phyloP scores from a whole-genome alignment of 805 yeast genomes.

The Monosporozyma siamensis region DNA sequence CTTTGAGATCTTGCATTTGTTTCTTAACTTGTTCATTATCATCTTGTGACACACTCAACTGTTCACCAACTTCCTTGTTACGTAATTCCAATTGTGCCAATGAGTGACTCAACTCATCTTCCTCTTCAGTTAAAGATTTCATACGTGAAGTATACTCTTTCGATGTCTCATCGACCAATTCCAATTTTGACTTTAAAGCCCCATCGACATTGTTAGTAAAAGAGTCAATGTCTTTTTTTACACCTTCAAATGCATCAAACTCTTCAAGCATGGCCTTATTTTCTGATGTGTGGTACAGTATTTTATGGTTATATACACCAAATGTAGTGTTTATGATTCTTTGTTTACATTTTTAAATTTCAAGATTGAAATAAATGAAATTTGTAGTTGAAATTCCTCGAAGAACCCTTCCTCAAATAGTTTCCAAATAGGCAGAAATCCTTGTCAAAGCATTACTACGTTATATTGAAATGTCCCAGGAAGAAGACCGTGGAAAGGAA shows the following conservation, averaged over 20 bases:
- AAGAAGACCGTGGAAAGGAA: too few relatives aligned
- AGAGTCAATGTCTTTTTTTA: slow-evolving; percentile 8
- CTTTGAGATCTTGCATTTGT: not conserved
- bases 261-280: slow-evolving; percentile 2
- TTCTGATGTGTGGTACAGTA: not conserved
- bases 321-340: not conserved
- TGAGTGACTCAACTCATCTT: not conserved
- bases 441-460: too few relatives aligned
- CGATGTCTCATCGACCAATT: not conserved
- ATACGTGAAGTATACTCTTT: not conserved
- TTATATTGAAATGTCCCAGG: too few relatives aligned
- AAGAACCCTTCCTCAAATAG: too few relatives aligned
- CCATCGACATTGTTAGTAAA: slow-evolving; percentile 8
- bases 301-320: not conserved
- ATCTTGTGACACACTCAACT: not conserved
- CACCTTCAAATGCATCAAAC: slow-evolving; percentile 2
- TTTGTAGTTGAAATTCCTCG: too few relatives aligned
- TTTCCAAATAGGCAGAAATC: too few relatives aligned
- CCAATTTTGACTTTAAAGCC: slow-evolving; percentile 17
- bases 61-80: not conserved
- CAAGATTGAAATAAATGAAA: too few relatives aligned
- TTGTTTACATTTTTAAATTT: slow-evolving; percentile 1
- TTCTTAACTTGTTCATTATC: not conserved
- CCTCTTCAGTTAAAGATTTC: not conserved
- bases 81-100: not conserved